Evolutionary conservation across 495 filamentous ascomycete species (phyloP), one percentile per base, ranked within the genome.

Genomic region (Stereocaulon alpinum): DNA sequence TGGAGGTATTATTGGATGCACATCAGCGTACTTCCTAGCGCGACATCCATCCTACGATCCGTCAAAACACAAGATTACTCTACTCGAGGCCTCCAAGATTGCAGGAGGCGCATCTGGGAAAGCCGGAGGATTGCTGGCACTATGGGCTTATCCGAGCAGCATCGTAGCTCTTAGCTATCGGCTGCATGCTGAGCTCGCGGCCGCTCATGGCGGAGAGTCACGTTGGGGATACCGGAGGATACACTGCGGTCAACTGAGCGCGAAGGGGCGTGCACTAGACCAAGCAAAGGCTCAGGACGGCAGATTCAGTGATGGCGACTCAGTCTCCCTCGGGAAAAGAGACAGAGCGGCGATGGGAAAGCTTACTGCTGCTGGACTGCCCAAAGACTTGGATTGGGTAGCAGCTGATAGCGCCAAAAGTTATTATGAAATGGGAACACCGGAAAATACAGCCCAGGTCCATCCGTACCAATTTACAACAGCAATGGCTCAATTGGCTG

Each of bases 21-120:
- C 89, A 57, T 89, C 89, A 15, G 93, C 93, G 55, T 98, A 98
- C 72, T 97, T 86, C 68, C 76, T 98, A 15, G 92, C 90, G 2
- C 85, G 89, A 61, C 93, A 98, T 71, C 87, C 88, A 12, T 82
- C 81, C 24, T 98, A 86, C 72, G 79, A 93, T 69, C 82, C 88
- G 24, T 68, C 77, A 6, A 78, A 82, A 40, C 87, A 96, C 68
- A 85, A 75, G 54, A 83, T 98, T 62, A 95, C 87, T 14, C 82
- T 98, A 37, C 77, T 98, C 61, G 93, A 98, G 77, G 91, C 93
- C 1, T 83, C 84, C 15, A 80, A 86, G 43, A 88, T 97, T 62
- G 93, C 93, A 17, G 86, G 91, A 12, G 92, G 87, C 27, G 93
- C 93, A 43, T 95, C 90, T 27, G 93, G 93, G 9, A 98, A 98